A percentile compares a stretch with the other conserved stretches of the same genome.
Evolutionary conservation across 2,329 filamentous ascomycete genomes (phyloP).

Genomic region (Sclerotinia sclerotiorum): DNA sequence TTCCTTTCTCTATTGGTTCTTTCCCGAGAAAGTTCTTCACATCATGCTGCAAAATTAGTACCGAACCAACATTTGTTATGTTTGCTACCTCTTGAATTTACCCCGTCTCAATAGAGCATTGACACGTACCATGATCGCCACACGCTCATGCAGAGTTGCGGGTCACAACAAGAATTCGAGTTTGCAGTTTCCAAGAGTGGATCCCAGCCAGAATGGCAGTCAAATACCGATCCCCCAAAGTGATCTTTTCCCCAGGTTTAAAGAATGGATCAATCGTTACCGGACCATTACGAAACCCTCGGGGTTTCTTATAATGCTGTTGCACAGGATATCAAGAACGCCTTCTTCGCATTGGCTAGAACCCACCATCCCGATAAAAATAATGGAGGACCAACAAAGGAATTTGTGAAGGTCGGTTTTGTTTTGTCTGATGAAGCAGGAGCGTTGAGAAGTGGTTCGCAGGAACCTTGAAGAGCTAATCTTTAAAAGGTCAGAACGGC

Average conservation of each 20-base stretch:
- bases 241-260: slow-evolving; percentile 1
- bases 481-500: slow-evolving; percentile 3
- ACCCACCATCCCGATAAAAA: slow-evolving; percentile 17
- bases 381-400: slow-evolving; percentile 3
- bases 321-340: slow-evolving; percentile 14
- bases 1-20: neutral
- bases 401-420: slow-evolving; percentile 13
- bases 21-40: neutral
- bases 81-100: neutral
- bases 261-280: slow-evolving; percentile 7
- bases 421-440: neutral
- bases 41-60: neutral
- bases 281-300: slow-evolving; percentile 5
- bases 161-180: neutral
- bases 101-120: neutral
- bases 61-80: neutral
- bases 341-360: slow-evolving; percentile 17
- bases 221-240: neutral
- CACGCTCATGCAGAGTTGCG: slow-evolving; percentile 2
- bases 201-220: neutral
- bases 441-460: too few relatives aligned
- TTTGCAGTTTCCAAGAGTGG: neutral
- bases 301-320: slow-evolving; percentile 1
- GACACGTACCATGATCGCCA: slow-evolving; percentile 3
- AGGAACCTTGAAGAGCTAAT: neutral